Conservation (phyloP, 2,329 filamentous ascomycete genomes). For the Knufia petricola region DNA sequence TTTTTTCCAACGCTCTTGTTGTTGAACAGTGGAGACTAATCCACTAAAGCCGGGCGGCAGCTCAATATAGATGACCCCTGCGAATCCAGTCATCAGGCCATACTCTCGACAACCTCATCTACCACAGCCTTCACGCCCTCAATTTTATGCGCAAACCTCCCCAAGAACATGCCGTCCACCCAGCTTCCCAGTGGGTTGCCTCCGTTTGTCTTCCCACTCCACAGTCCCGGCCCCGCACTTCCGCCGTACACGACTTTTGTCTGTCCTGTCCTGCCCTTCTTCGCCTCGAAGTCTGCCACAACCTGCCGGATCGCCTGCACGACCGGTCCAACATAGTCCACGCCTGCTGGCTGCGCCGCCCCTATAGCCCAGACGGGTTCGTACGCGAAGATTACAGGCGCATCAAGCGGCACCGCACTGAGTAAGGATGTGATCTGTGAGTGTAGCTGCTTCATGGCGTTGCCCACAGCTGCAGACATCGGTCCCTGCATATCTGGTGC, state of each 20-base stretch:
- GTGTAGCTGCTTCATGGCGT: conserved; percentile 57
- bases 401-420: conserved; percentile 48
- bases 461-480: conserved; percentile 35
- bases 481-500: conserved; percentile 31
- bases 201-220: conserved; percentile 34
- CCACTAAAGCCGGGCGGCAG: too few species aligned
- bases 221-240: conserved; percentile 71
- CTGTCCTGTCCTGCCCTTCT: conserved; percentile 43
- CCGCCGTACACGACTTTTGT: conserved; percentile 73
- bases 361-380: conserved; percentile 88
- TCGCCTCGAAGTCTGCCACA: conserved; percentile 29
- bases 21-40: too few species aligned
- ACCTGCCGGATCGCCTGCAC: conserved; percentile 52
- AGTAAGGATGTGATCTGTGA: conserved; percentile 58
- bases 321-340: conserved; percentile 63
- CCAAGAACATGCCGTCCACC: conserved; percentile 72
- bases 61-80: too few species aligned
- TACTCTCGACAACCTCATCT: conserved; percentile 51
- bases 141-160: conserved; percentile 70
- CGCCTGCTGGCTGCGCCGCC: conserved; percentile 58
- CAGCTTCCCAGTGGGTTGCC: conserved; percentile 48
- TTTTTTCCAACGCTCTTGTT: too few species aligned
- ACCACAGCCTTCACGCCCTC: conserved; percentile 63
- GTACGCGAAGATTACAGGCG: conserved; percentile 69
- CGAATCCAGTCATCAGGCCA: conserved; percentile 12